Evolutionary conservation across 306 rosid species (phyloP), one percentile per base, ranked within the genome.

Genomic region (Trifolium dubium): DNA sequence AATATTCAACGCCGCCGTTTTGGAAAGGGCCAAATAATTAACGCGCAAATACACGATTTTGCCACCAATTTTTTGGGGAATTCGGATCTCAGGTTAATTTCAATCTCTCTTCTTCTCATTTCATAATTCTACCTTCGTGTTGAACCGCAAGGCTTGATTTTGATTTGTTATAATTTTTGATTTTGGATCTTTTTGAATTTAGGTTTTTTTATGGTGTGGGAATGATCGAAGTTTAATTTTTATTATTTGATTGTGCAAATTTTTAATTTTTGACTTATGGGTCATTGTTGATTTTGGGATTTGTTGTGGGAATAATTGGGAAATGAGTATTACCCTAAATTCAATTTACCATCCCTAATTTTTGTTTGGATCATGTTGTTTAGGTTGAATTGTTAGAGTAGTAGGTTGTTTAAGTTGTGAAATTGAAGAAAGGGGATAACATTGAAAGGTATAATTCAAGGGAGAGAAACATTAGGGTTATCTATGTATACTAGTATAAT

Each of bases 1-100:
- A 29, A 37, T 34, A 31, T 77, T 60, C 53, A 76, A 81, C 81
- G 78, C 77, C 71, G 78, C 44, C 84, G 84, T 81, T 70, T 71
- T 49, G 62, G 50, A 65, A 73, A 41, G 75, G 69, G 56, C 59
- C 15, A 49, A 67, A 53, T 17, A 13, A 59, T 47, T 40, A 30
- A 55, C 77, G 71, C 65, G 46, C 43, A 44, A 68, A 46, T 49
- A 34, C 13, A 10, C 63, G 68, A 64, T 79, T 72, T 64, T 17
- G 43, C 62, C 29, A 50, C 53, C 72, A 40, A 50, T 67, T 47
- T 68, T 68, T 28, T 74, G 74, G 74, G 61, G 67, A 34, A 75
- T 23, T 64, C 63, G 59, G 84, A 81, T 81, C 85, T 76, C 71
- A 76, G 85, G 81, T 81, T 39, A 64, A 55, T 70, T 71, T 75